A percentile compares a stretch with the other conserved stretches of the same genome.
Conservation (phyloP, 192 early-diverging fungal species). For the Coemansia guatemalensis region DNA sequence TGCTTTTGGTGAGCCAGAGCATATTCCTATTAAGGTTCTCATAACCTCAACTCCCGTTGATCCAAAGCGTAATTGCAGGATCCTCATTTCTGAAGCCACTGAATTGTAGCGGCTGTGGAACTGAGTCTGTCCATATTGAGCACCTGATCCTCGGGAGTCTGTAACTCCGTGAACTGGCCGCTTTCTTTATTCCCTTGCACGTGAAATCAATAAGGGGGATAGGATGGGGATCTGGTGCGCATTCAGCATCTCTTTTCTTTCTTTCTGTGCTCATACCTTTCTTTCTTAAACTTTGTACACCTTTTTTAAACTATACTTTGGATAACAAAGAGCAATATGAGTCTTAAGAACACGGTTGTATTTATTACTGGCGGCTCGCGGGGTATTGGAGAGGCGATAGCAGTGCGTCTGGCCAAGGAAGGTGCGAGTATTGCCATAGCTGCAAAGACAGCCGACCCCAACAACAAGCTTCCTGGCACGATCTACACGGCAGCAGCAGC, state of each 20-base stretch:
- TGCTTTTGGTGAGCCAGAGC: background rate
- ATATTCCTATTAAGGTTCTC: conserved; percentile 19
- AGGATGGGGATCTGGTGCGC: too few species aligned
- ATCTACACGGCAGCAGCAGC: conserved; percentile 77
- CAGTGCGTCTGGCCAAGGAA: conserved; percentile 63
- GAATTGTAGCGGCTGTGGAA: too few species aligned
- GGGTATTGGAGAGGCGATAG: conserved; percentile 83
- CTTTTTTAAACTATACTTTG: too few species aligned
- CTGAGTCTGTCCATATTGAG: too few species aligned
- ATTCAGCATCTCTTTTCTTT: too few species aligned
- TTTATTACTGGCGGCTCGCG: conserved; percentile 64
- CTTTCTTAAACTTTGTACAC: too few species aligned
- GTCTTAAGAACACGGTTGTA: conserved; percentile 55
- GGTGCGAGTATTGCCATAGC: conserved; percentile 71
- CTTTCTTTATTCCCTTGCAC: too few species aligned
- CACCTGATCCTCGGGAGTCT: too few species aligned
- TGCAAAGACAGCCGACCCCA: conserved; percentile 74
- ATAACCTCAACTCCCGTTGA: conserved; percentile 24
- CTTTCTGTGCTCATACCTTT: background rate
- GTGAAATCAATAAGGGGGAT: too few species aligned
- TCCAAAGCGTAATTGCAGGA: conserved; percentile 25
- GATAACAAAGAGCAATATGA: conserved; percentile 24
- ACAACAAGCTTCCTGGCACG: conserved; percentile 80
- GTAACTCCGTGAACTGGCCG: too few species aligned
- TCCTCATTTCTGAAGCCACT: conserved; percentile 9